phyloP scores from a whole-genome alignment of 768 basidiomycete species.

The Suillus bovinus region DNA sequence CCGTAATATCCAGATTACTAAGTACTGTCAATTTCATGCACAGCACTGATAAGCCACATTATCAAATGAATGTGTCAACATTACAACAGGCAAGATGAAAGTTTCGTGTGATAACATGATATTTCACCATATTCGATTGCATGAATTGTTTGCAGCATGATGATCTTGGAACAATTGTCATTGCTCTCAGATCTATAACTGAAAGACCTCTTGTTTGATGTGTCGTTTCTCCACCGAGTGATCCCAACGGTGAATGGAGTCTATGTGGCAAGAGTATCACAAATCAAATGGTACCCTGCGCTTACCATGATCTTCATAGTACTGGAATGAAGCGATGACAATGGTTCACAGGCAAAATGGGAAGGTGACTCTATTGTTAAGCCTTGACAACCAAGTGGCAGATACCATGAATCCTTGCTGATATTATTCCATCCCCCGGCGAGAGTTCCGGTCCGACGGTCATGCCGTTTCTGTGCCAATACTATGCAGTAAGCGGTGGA shows the following conservation, averaged over 20 bases:
- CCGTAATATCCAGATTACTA: not conserved
- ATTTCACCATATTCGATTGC: not conserved
- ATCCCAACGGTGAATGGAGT: not conserved
- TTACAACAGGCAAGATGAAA: not conserved
- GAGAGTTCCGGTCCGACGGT: constrained; percentile 14
- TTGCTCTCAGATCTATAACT: not conserved
- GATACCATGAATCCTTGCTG: constrained; percentile 13
- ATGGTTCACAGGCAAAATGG: constrained; percentile 7
- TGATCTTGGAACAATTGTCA: not conserved
- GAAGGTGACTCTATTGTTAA: constrained; percentile 16
- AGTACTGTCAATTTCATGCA: constrained; percentile 6
- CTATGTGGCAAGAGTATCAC: not conserved
- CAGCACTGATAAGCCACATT: constrained; percentile 9
- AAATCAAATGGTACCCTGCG: not conserved
- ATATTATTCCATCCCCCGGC: constrained; percentile 11
- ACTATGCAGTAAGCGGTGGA: constrained; percentile 4
- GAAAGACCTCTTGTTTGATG: not conserved
- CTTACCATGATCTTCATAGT: not conserved
- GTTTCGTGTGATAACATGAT: not conserved
- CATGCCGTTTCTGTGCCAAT: constrained; percentile 11
- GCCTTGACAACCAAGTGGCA: constrained; percentile 21
- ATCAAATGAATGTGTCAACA: constrained; percentile 4
- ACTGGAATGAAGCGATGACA: not conserved
- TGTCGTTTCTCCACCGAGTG: not conserved
- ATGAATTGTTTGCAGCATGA: not conserved